Evolutionary conservation across 805 yeast species (phyloP).

Genomic region (Naumovozyma baii): DNA sequence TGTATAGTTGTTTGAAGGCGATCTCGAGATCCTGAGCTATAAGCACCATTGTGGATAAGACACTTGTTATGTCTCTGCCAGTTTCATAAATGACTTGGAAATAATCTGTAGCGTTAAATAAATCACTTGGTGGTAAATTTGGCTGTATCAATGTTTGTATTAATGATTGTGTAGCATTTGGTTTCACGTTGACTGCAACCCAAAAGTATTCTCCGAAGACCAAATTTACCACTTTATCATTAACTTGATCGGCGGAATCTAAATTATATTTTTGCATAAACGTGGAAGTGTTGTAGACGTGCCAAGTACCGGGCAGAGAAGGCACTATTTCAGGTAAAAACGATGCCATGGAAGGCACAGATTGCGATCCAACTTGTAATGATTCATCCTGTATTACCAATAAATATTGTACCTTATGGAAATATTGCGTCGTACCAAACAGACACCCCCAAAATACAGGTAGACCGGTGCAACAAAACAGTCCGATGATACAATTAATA

Average conservation of each 20-base stretch:
- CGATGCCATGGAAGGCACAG: constrained; percentile 37
- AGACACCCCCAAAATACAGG: constrained; percentile 32
- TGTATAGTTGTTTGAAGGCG: constrained; percentile 18
- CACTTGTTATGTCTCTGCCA: constrained; percentile 50
- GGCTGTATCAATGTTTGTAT: constrained; percentile 15
- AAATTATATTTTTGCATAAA: constrained; percentile 17
- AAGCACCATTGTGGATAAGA: constrained; percentile 39
- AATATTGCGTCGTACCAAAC: constrained; percentile 21
- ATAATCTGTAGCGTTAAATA: constrained; percentile 16
- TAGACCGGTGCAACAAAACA: constrained; percentile 18
- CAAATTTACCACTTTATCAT: constrained; percentile 33
- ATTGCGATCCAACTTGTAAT: constrained; percentile 6
- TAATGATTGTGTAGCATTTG: constrained; percentile 36
- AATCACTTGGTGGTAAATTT: background rate
- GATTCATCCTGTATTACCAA: constrained; percentile 5
- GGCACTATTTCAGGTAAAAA: background rate
- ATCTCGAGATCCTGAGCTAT: constrained; percentile 32
- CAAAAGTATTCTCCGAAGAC: constrained; percentile 52
- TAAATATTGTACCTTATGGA: constrained; percentile 2
- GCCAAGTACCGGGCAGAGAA: constrained; percentile 22
- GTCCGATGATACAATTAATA: constrained; percentile 10
- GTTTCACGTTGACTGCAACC: constrained; percentile 47
- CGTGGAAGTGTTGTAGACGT: constrained; percentile 18
- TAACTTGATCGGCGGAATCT: constrained; percentile 13
- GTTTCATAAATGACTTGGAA: constrained; percentile 45